These are phyloP conservation scores for Hemileccinum rubropunctum DNA, from an alignment of 768 basidiomycete species.

Conservation along the genomic window DNA sequence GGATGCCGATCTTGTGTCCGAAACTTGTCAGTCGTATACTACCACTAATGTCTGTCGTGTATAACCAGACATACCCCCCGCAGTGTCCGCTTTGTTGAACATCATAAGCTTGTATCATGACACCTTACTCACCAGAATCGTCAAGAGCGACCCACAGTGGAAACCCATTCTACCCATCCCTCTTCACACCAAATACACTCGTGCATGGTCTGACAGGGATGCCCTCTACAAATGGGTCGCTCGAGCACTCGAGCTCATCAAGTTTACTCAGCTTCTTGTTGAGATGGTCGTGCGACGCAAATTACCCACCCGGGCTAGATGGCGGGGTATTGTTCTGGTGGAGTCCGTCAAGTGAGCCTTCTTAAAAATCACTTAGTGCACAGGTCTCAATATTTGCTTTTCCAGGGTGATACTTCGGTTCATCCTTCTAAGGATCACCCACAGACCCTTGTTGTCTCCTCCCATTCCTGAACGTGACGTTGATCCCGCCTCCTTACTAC, in stretches of 20 bases:
- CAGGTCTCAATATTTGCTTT: slow-evolving; percentile 10
- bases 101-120: slow-evolving; percentile 94
- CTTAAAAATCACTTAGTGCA: background rate
- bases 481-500: slow-evolving; percentile 67
- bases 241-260: slow-evolving; percentile 69
- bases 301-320: slow-evolving; percentile 58
- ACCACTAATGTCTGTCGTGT: slow-evolving; percentile 10
- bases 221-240: slow-evolving; percentile 75
- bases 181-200: slow-evolving; percentile 85
- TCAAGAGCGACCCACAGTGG: slow-evolving; percentile 63
- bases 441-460: slow-evolving; percentile 69
- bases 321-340: slow-evolving; percentile 74
- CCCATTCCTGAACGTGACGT: slow-evolving; percentile 87
- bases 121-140: slow-evolving; percentile 72
- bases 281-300: slow-evolving; percentile 87
- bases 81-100: slow-evolving; percentile 88
- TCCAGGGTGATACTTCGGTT: slow-evolving; percentile 73
- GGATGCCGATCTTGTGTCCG: slow-evolving; percentile 94
- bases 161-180: slow-evolving; percentile 73
- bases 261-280: slow-evolving; percentile 78
- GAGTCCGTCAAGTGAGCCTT: slow-evolving; percentile 79
- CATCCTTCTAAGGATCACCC: slow-evolving; percentile 68
- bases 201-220: slow-evolving; percentile 76
- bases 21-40: slow-evolving; percentile 70
- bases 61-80: slow-evolving; percentile 11